Percentiles rank a stretch among this genome's conserved stretches.
These are phyloP conservation scores for Raddia guianensis DNA, from an alignment of 176 grass and related monocot species.

Conservation along the genomic window DNA sequence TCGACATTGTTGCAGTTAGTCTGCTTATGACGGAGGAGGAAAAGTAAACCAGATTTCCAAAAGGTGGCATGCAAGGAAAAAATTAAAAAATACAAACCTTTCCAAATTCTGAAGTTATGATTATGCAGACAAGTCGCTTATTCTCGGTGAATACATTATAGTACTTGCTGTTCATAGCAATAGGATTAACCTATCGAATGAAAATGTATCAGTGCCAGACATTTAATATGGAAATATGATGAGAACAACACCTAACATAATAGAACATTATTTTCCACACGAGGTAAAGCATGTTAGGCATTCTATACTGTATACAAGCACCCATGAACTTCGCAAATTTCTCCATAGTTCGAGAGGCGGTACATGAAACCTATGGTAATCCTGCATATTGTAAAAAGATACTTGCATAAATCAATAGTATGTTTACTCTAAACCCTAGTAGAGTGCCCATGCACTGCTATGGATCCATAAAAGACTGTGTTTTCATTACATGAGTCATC, in stretches of 20 bases:
- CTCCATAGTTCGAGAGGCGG: conserved; percentile 91
- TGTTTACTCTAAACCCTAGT: no score
- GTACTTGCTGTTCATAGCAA: conserved; percentile 97
- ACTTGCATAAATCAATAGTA: conserved; percentile 22
- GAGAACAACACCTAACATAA: conserved; percentile 22
- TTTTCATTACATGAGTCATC: no score
- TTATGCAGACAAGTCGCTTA: conserved; percentile 83
- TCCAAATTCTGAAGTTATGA: conserved; percentile 83
- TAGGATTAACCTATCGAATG: conserved; percentile 90
- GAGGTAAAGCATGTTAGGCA: conserved; percentile 5
- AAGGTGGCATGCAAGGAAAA: conserved; percentile 1
- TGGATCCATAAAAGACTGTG: no score
- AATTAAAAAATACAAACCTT: conserved; percentile 62
- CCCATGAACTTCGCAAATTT: conserved; percentile 93
- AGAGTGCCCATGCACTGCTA: no score
- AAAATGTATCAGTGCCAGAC: conserved; percentile 13
- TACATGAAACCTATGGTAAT: conserved; percentile 99
- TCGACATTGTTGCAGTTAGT: background rate
- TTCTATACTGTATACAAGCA: conserved; percentile 83
- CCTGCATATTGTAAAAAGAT: conserved; percentile 49
- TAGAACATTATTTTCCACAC: background rate
- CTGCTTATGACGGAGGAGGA: background rate
- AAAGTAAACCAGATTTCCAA: background rate
- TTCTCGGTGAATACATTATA: conserved; percentile 99
- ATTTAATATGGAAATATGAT: conserved; percentile 32